A percentile compares a stretch with the other conserved stretches of the same genome.
Conservation (phyloP, 2,329 filamentous ascomycete genomes). For the Sarocladium strictum region DNA sequence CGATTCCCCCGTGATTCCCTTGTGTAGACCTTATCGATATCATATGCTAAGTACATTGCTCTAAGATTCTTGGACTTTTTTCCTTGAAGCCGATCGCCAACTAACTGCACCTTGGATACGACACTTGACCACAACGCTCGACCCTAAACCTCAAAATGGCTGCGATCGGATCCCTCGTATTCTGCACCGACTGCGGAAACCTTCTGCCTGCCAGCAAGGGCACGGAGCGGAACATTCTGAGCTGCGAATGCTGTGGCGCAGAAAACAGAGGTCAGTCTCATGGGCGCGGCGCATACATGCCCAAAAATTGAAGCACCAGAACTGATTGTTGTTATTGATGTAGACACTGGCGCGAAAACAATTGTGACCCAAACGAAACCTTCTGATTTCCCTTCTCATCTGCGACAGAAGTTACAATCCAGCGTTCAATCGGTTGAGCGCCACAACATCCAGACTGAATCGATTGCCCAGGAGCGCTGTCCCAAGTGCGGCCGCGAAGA, state of each 20-base stretch:
- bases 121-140: too few relatives aligned
- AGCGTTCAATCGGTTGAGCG: conserved; percentile 75
- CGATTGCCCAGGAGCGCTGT: conserved; percentile 62
- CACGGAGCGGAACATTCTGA: conserved; percentile 66
- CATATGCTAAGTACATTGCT: neutral
- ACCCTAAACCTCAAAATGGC: conserved; percentile 64
- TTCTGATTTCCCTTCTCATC: conserved; percentile 81
- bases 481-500: conserved; percentile 75
- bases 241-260: conserved; percentile 81
- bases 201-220: conserved; percentile 76
- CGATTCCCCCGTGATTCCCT: conserved; percentile 2
- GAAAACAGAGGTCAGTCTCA: conserved; percentile 66
- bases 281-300: too few relatives aligned
- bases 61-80: neutral
- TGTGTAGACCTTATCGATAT: neutral
- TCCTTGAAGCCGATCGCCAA: neutral
- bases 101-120: conserved; percentile 10
- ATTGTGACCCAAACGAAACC: conserved; percentile 82
- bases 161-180: conserved; percentile 83
- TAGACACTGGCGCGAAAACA: conserved; percentile 69
- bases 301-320: too few relatives aligned
- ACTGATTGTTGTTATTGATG: too few relatives aligned
- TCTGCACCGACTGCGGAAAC: conserved; percentile 90
- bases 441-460: conserved; percentile 70
- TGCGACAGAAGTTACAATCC: conserved; percentile 78